Base-by-base conservation (phyloP, 768 basidiomycete species). In the Serpula lacrymans region DNA sequence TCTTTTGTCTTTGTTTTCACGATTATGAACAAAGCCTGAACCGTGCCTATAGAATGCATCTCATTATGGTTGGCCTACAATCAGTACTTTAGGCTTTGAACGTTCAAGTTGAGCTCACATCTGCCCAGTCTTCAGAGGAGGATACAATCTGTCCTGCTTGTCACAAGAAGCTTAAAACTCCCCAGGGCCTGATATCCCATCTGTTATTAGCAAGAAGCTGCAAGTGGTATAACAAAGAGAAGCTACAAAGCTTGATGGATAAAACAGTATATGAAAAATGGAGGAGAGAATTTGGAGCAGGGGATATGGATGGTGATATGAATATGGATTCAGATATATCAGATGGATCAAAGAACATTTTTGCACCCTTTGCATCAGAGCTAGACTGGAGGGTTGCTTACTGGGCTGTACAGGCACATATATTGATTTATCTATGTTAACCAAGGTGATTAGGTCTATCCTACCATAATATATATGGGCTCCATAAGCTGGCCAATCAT, bases 141-240 rank as follows among this genome's bases (percentile, higher is more conserved):
- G n/a, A n/a, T 14, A 11, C 17, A 6, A 6, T 25, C 6, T 37
- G 36, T 13, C 36, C 22, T 11, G 22, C 24, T 12, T 37, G 36
- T 37, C 24, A 23, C 23, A 37, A 37, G 27, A 5, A 16, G 3
- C 13, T 37, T 10, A 37, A 37, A 25, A 37, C 36, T 25, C 11
- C 24, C 13, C 36, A 37, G 16, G 36, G 36, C 12, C 16, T 37
- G 21, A 18, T 26, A 8, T 21, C 37, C 25, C 37, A 37, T 17
- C 20, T 37, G 16, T 16, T 16, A 14, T 13, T 16, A 13, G 21
- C 37, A 12, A 22, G 25, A 12, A 25, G 37, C 39, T 40, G 39
- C 20, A 3, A n/a, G 16, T 30, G 28, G 39, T 40, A 40, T 23
- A 40, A 40, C n/a, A 40, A 40, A 18, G 39, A n/a, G 14, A 40